Percentiles rank a stretch among this genome's conserved stretches.
Evolutionary conservation across 1,139 yeast genomes (phyloP).

Genomic region (Suhomyces choctaworum): DNA sequence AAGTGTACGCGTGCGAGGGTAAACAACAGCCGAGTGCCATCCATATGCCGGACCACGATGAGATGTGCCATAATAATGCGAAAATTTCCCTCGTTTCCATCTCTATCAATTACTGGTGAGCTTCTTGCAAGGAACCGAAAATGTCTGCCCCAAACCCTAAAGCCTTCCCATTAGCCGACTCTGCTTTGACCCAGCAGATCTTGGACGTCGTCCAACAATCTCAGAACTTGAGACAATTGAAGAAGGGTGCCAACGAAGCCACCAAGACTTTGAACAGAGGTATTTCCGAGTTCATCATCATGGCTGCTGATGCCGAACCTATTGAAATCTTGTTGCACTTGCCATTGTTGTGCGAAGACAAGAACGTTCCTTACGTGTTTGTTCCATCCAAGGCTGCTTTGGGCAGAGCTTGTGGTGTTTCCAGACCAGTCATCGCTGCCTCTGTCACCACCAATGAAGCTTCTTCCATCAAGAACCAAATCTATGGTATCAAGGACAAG

Average conservation of each 20-base stretch:
- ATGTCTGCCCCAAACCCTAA: conserved; percentile 87
- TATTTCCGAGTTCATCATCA: conserved; percentile 97
- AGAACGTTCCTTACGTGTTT: conserved; percentile 98
- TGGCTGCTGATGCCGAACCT: conserved; percentile 99
- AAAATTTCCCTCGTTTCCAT: conserved; percentile 3
- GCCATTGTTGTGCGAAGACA: conserved; percentile 97
- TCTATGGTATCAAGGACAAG: conserved; percentile 97
- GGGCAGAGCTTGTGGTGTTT: conserved; percentile 99
- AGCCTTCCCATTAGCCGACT: conserved; percentile 98
- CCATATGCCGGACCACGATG: conserved; percentile 12
- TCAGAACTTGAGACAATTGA: conserved; percentile 95
- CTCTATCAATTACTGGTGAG: conserved; percentile 42
- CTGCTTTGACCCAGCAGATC: conserved; percentile 93
- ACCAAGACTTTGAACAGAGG: conserved; percentile 99
- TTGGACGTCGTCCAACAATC: conserved; percentile 98
- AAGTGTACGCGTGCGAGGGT: conserved; percentile 4
- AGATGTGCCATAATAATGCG: conserved; percentile 9
- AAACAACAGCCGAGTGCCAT: conserved; percentile 2
- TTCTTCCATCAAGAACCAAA: conserved; percentile 95
- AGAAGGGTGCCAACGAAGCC: conserved; percentile 99
- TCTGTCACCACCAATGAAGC: conserved; percentile 98
- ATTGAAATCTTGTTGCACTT: conserved; percentile 96
- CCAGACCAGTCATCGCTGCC: conserved; percentile 99
- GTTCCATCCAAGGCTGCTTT: conserved; percentile 98
- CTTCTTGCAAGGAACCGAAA: conserved; percentile 65